These are phyloP conservation scores for Pythium brachiatum DNA, from an alignment of 352 stramenopile species.

Conservation along the genomic window DNA sequence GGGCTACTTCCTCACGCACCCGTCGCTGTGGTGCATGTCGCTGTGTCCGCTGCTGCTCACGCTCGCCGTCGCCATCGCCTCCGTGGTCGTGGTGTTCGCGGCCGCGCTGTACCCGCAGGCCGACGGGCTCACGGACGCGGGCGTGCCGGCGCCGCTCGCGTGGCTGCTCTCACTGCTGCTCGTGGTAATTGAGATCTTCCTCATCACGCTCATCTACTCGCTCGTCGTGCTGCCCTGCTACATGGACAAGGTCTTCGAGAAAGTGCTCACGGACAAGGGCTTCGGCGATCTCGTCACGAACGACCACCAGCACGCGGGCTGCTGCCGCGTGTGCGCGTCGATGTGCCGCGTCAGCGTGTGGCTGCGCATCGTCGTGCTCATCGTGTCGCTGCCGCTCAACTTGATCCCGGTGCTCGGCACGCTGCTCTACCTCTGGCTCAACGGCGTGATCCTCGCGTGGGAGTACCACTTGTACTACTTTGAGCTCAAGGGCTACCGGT, in stretches of 20 bases:
- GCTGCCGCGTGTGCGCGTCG: slow-evolving; percentile 36
- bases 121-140: slow-evolving; percentile 36
- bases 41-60: slow-evolving; percentile 62
- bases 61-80: slow-evolving; percentile 41
- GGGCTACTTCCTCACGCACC: slow-evolving; percentile 57
- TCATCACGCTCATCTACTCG: slow-evolving; percentile 70
- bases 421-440: slow-evolving; percentile 63
- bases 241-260: slow-evolving; percentile 63
- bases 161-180: slow-evolving; percentile 61
- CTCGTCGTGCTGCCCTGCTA: slow-evolving; percentile 52
- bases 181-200: slow-evolving; percentile 67
- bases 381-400: slow-evolving; percentile 66
- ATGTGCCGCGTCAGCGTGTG: slow-evolving; percentile 63
- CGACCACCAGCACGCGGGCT: slow-evolving; percentile 41
- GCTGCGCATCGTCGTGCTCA: slow-evolving; percentile 44
- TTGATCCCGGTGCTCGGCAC: slow-evolving; percentile 64
- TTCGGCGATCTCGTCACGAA: slow-evolving; percentile 50
- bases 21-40: slow-evolving; percentile 50
- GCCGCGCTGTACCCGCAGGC: slow-evolving; percentile 45
- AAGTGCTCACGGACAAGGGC: slow-evolving; percentile 48
- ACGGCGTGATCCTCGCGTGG: slow-evolving; percentile 66
- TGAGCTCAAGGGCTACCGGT: slow-evolving; percentile 60
- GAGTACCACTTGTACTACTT: slow-evolving; percentile 79
- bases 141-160: slow-evolving; percentile 36
- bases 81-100: slow-evolving; percentile 47